Evolutionary conservation across 352 stramenopile species (phyloP).

Genomic region (Globisporangium abappressorium): DNA sequence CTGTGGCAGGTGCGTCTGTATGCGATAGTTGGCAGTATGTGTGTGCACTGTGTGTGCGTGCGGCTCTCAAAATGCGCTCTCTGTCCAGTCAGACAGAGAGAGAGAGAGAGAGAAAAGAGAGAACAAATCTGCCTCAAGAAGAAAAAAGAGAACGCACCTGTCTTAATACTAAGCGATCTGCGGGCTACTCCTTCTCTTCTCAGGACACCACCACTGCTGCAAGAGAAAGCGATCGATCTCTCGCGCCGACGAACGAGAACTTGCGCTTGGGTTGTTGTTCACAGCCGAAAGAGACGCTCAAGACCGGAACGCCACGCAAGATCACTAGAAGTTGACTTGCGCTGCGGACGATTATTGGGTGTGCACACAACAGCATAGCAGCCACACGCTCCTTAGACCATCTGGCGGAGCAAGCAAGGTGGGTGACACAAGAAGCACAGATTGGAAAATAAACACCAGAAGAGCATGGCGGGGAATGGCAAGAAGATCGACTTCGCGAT

Average conservation of each 20-base stretch:
- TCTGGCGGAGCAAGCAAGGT: not conserved
- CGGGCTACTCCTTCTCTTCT: not conserved
- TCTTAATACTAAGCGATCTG: not conserved
- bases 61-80: not conserved
- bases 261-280: not conserved
- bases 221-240: not conserved
- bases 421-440: not conserved
- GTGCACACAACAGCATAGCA: not conserved
- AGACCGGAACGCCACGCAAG: not conserved
- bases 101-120: not conserved
- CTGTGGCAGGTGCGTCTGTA: constrained; percentile 4
- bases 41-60: not conserved
- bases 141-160: not conserved
- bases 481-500: constrained; percentile 27
- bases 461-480: constrained; percentile 15
- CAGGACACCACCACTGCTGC: not conserved
- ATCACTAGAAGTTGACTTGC: not conserved
- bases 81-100: not conserved
- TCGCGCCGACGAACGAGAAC: not conserved
- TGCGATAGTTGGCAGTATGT: constrained; percentile 5
- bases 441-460: not conserved
- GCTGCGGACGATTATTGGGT: not conserved
- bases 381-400: not conserved
- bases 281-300: constrained; percentile 10
- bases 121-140: not conserved